phyloP scores from a whole-genome alignment of 805 yeast genomes.

The Gaillardinia entomophila region DNA sequence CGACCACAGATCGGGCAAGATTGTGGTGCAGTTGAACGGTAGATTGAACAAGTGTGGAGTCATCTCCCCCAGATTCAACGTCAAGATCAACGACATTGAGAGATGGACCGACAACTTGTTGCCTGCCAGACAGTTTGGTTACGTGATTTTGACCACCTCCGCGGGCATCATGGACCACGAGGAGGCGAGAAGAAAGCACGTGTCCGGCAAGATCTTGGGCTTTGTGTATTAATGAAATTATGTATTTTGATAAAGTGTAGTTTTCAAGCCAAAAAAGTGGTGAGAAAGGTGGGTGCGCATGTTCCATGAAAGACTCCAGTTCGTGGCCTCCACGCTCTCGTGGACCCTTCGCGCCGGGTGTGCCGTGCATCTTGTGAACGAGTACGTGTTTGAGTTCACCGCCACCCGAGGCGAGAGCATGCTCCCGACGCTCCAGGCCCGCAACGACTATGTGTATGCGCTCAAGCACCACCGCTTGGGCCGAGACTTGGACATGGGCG shows the following conservation, averaged over 20 bases:
- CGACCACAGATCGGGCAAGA: slow-evolving; percentile 98
- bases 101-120: slow-evolving; percentile 97
- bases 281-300: too few species aligned
- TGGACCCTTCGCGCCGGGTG: slow-evolving; percentile 59
- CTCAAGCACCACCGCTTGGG: slow-evolving; percentile 62
- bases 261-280: too few species aligned
- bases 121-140: slow-evolving; percentile 99
- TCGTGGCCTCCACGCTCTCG: too few species aligned
- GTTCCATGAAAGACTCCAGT: too few species aligned
- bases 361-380: slow-evolving; percentile 59
- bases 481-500: slow-evolving; percentile 68
- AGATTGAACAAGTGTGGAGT: slow-evolving; percentile 99
- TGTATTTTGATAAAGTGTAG: slow-evolving; percentile 1
- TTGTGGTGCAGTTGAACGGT: slow-evolving; percentile 94
- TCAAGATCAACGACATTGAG: slow-evolving; percentile 90
- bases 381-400: slow-evolving; percentile 65
- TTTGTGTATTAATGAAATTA: slow-evolving; percentile 77
- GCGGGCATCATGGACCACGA: slow-evolving; percentile 99
- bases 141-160: slow-evolving; percentile 95
- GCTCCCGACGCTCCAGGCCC: slow-evolving; percentile 80
- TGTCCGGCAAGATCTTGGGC: slow-evolving; percentile 97
- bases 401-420: slow-evolving; percentile 91
- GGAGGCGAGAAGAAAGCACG: slow-evolving; percentile 99
- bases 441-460: slow-evolving; percentile 75
- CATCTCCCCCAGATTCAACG: slow-evolving; percentile 97